A percentile compares a stretch with the other conserved stretches of the same genome.
Conservation (phyloP, 129 eudicot species). For the sunflower (Helianthus annuus) region HanXRQr2.0-SUNRISE NC_035435.2:106427856-106428355, state of each 20-base stretch:
- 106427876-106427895: not conserved
- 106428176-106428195: not conserved
- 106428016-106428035: not conserved
- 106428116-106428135: not conserved
- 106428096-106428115: slow-evolving; percentile 26
- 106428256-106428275: not conserved
- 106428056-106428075: not conserved
- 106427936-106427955: slow-evolving; percentile 3
- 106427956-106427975: slow-evolving; percentile 2
- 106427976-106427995: slow-evolving; percentile 1
- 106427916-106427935: not conserved
- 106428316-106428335: no score
- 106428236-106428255: not conserved
- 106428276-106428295: no score
- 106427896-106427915: no score
- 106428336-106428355: no score
- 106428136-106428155: slow-evolving; percentile 16
- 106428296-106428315: no score
- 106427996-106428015: not conserved
- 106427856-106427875: slow-evolving; percentile 15
- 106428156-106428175: not conserved
- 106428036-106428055: slow-evolving; percentile 20
- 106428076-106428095: slow-evolving; percentile 3
- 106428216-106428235: not conserved
- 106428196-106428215: not conserved